Percentiles rank a stretch among this genome's conserved stretches.
These are phyloP conservation scores for Pythium volutum DNA, from an alignment of 352 stramenopile genomes.

Conservation along the genomic window DNA sequence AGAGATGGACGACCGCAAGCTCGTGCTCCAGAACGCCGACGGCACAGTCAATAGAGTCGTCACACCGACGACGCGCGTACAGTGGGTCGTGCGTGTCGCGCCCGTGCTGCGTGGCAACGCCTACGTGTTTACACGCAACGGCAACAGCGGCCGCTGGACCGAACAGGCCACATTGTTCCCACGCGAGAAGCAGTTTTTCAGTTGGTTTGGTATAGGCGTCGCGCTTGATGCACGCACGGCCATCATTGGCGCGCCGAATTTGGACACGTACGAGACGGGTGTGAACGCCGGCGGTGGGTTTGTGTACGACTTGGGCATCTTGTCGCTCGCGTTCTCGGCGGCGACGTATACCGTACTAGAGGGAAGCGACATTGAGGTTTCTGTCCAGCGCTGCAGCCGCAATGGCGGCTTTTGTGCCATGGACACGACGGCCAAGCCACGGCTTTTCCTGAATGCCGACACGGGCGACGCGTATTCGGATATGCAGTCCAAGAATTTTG, in stretches of 20 bases:
- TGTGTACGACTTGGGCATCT: slow-evolving; percentile 89
- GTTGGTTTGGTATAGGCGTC: slow-evolving; percentile 83
- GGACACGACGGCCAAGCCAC: slow-evolving; percentile 41
- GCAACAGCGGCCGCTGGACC: slow-evolving; percentile 61
- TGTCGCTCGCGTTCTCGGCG: slow-evolving; percentile 77
- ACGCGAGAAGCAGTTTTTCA: slow-evolving; percentile 87
- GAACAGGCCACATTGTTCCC: slow-evolving; percentile 93
- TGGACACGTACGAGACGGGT: slow-evolving; percentile 87
- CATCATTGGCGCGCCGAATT: slow-evolving; percentile 90
- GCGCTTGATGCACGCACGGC: slow-evolving; percentile 81
- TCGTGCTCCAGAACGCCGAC: slow-evolving; percentile 17
- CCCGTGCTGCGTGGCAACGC: slow-evolving; percentile 60
- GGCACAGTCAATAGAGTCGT: not conserved
- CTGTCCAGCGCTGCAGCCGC: slow-evolving; percentile 61
- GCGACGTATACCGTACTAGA: slow-evolving; percentile 84
- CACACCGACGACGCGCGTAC: slow-evolving; percentile 22
- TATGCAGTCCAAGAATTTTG: slow-evolving; percentile 44
- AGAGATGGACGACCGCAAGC: slow-evolving; percentile 38
- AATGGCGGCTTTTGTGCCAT: slow-evolving; percentile 57
- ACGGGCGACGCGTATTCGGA: slow-evolving; percentile 75
- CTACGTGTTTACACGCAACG: slow-evolving; percentile 64
- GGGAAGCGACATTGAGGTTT: slow-evolving; percentile 75
- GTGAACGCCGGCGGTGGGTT: slow-evolving; percentile 92
- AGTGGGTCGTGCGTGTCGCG: slow-evolving; percentile 47
- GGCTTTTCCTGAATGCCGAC: slow-evolving; percentile 68